Evolutionary conservation across 768 basidiomycete species (phyloP), one percentile per base, ranked within the genome.

Genomic region (Mrakia blollopis): DNA sequence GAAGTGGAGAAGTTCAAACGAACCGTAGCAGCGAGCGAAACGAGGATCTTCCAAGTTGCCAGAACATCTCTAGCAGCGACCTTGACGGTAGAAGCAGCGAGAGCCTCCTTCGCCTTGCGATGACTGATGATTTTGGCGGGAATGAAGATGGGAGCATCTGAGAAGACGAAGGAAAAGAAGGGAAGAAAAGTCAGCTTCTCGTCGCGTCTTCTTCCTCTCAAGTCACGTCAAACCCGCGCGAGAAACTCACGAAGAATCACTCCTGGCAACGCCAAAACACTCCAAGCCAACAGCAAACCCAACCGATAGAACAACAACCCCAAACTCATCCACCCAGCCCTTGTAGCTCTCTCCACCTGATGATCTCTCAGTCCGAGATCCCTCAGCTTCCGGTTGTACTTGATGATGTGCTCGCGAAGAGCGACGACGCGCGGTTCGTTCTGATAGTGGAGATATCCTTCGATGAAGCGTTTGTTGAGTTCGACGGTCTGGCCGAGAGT

Each of bases 401-500:
- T 91, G 50, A 93, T 86, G 39, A 98, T 93, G 79, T 92, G 89
- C 60, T 84, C 86, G 30, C 92, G 87, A 25, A 98, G 86, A 72
- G 90, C 89, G 82, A 92, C 90, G 23, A 98, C 90, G 25, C 91
- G 88, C 0, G 94, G 93, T 82, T 95, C 93, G 81, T 97, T 90
- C 82, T 95, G 91, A 86, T 96, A 97, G 80, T 92, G 90, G 13
- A 89, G 87, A 82, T 98, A 98, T 0, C 93, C 96, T 82, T 95
- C 92, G 79, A 98, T 88, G 81, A 98, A 90, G 57, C 96, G 90
- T 80, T 91, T 89, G 83, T 94, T 96, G 60, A 98, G 86, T 82
- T 97, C 94, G 35, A 98, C 94, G 18, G 97, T 94, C 86, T 98
- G 96, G 54, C 95, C 92, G 54, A 98, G 85, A 0, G 95, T 95